Base-by-base conservation (phyloP, 108 stramenopile genomes). In the Stephanodiscus minutulus region DNA sequence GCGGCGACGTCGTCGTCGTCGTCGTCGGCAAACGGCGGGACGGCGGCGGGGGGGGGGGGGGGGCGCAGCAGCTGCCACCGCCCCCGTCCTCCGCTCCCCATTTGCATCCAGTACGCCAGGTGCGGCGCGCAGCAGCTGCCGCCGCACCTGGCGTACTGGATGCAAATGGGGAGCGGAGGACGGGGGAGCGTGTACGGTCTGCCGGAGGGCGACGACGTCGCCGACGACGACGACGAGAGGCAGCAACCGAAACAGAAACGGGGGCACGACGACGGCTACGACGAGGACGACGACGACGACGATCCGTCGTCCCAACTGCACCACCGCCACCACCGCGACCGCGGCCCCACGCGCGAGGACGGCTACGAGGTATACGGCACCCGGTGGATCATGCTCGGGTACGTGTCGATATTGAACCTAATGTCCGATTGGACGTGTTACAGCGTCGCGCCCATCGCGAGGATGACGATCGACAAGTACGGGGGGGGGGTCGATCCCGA, bases 391-490 rank as follows among this genome's bases (percentile, higher is more conserved):
- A 79, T 96, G 94, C 84, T 96, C 35, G 46, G 88, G 12, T 96
- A 96, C 86, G 91, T 96, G 91, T 89, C 88, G 28, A 33, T 89
- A 18, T 76, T 96, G 56, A 93, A 93, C 59, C 83, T 96, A 4
- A 77, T 95, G 31, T 91, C 90, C 17, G 92, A 94, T 60, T 94
- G 92, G 92, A 96, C 91, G 7, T 96, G 94, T 57, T 96, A 91
- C 68, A 87, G 87, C 50, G 91, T 91, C 22, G 94, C 94, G 17
- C 91, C 95, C 25, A 92, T 95, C 59, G 88, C 94, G 1, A 21
- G 90, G 4, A 50, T 95, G 81, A 47, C 85, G 67, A 57, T 79
- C 24, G 64, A 91, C 17, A 90, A 89, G 3, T 95, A 88, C 77
- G 74, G 88, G 65, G 93, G 89, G 12, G 59, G 85, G 25, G 85